Evolutionary conservation across 2,329 filamentous ascomycete genomes (phyloP).

Genomic region (Colletotrichum costaricense): DNA sequence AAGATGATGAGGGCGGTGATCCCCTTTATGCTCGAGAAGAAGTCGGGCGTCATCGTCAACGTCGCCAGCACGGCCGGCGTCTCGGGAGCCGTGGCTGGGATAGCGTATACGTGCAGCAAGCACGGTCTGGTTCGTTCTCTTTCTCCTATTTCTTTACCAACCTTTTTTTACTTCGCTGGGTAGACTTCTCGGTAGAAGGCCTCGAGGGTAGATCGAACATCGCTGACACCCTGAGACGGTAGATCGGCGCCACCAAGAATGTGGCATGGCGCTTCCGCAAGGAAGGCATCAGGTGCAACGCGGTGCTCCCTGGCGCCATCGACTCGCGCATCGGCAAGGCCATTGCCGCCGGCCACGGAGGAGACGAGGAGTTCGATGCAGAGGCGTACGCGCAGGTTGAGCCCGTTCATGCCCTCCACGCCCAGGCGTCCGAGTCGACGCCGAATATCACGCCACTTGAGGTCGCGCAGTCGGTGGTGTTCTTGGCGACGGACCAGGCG

Average conservation of each 20-base stretch:
- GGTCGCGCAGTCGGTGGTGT: constrained; percentile 50
- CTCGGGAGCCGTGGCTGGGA: constrained; percentile 52
- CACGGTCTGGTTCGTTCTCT: constrained; percentile 50
- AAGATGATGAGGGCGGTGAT: constrained; percentile 57
- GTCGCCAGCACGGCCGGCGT: constrained; percentile 48
- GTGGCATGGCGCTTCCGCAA: constrained; percentile 57
- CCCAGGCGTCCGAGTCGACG: constrained; percentile 35
- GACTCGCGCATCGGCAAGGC: constrained; percentile 44
- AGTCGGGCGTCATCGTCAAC: constrained; percentile 55
- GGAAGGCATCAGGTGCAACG: constrained; percentile 48
- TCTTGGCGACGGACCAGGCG: constrained; percentile 49
- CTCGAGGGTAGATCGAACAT: background rate
- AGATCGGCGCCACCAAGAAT: constrained; percentile 58
- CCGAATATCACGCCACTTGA: constrained; percentile 44
- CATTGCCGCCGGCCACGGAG: constrained; percentile 36
- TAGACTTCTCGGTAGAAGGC: background rate
- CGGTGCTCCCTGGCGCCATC: constrained; percentile 46
- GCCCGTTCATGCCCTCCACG: constrained; percentile 46
- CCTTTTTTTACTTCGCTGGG: no score
- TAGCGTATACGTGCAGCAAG: constrained; percentile 58
- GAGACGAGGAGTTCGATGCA: constrained; percentile 40
- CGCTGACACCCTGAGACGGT: background rate
- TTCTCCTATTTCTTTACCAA: background rate
- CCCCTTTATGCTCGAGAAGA: constrained; percentile 51
- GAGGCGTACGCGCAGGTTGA: constrained; percentile 40